Conservation (phyloP, 345 rosid genomes). For the Dipteronia dyeriana region DNA sequence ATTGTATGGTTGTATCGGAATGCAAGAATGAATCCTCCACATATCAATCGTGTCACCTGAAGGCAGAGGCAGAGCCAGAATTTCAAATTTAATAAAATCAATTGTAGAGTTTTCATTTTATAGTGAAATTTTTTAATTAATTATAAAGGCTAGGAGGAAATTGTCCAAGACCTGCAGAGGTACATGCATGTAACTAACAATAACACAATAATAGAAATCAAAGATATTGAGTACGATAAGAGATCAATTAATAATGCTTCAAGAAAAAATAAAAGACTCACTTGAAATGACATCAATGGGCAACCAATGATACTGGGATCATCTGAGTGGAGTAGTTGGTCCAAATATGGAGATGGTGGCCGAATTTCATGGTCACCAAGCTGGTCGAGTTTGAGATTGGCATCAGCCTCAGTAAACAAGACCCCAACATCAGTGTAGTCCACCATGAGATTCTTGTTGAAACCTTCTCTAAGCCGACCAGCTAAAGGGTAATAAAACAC, state of each 20-base stretch:
- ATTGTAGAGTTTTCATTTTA: no score
- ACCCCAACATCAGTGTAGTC: slow-evolving; percentile 9
- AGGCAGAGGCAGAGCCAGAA: no score
- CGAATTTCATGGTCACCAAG: not conserved
- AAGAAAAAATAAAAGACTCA: not conserved
- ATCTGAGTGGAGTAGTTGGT: not conserved
- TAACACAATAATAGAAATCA: no score
- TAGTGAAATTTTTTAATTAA: not conserved
- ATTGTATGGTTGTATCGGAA: slow-evolving; percentile 9
- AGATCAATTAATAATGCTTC: no score
- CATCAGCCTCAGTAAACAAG: slow-evolving; percentile 1
- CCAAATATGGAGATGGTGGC: not conserved
- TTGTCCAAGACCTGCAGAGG: no score
- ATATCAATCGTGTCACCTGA: slow-evolving; percentile 9
- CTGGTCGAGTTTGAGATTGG: not conserved
- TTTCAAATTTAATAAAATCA: no score
- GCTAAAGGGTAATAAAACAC: slow-evolving; percentile 16
- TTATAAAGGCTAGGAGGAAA: no score
- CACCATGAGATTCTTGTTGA: not conserved
- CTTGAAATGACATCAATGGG: not conserved
- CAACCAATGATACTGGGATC: not conserved
- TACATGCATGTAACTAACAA: no score
- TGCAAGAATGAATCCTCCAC: slow-evolving; percentile 18
- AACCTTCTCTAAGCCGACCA: not conserved
- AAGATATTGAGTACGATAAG: no score